A percentile compares a stretch with the other conserved stretches of the same genome.
phyloP scores from a whole-genome alignment of 2,329 filamentous ascomycete genomes.

The Fusarium palustre region DNA sequence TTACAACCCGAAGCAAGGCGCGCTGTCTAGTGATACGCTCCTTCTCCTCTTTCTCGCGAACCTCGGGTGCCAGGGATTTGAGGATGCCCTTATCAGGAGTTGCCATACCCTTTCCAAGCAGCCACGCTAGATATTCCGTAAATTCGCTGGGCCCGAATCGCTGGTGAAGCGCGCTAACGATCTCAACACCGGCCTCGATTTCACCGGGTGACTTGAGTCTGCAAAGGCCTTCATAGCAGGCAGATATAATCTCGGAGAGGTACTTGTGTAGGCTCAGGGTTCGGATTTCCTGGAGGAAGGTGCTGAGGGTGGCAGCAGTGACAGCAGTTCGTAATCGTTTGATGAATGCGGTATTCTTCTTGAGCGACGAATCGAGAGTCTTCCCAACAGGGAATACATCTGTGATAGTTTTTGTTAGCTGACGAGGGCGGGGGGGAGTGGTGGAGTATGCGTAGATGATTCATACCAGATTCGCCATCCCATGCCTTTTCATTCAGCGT shows the following conservation, averaged over 20 bases:
- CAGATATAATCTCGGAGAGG: conserved; percentile 94
- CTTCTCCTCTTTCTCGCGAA: conserved; percentile 95
- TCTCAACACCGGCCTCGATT: conserved; percentile 90
- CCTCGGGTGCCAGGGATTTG: conserved; percentile 82
- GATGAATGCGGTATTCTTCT: conserved; percentile 98
- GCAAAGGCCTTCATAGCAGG: conserved; percentile 93
- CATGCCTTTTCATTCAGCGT: conserved; percentile 88
- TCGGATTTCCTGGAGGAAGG: conserved; percentile 90
- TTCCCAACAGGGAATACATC: conserved; percentile 82
- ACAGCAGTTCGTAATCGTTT: conserved; percentile 94
- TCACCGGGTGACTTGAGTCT: conserved; percentile 93
- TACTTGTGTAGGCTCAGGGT: conserved; percentile 95
- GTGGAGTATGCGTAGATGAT: conserved; percentile 36
- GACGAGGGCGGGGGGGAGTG: conserved; percentile 27
- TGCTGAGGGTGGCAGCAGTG: conserved; percentile 79
- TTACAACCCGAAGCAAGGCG: conserved; percentile 87
- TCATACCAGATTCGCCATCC: conserved; percentile 85
- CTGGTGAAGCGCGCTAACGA: conserved; percentile 94
- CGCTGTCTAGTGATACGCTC: conserved; percentile 89
- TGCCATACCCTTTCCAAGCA: conserved; percentile 88
- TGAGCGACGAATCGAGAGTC: conserved; percentile 92
- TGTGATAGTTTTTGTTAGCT: conserved; percentile 52
- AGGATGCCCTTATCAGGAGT: conserved; percentile 87
- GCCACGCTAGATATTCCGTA: conserved; percentile 91
- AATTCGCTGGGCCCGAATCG: conserved; percentile 92